Percentiles rank a stretch among this genome's conserved stretches.
phyloP scores from a whole-genome alignment of 2,329 filamentous ascomycete genomes.

The Fusarium drepaniforme region DNA sequence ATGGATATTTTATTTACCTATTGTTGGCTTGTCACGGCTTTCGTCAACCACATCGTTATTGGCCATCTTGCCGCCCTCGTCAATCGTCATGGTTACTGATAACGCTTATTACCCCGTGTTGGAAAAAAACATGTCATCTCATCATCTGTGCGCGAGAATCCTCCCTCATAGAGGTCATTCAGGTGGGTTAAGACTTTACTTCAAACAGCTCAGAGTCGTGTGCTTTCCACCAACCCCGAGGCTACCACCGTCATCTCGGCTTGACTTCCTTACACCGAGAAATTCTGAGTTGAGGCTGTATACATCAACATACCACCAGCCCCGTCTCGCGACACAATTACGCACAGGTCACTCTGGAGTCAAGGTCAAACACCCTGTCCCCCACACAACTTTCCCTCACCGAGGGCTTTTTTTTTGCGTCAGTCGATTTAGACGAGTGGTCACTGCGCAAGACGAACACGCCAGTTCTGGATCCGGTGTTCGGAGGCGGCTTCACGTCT shows the following conservation, averaged over 20 bases:
- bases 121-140: not conserved
- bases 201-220: not conserved
- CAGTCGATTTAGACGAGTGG: not conserved
- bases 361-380: not conserved
- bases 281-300: no score
- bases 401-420: not conserved
- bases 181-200: not conserved
- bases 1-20: not conserved
- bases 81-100: not conserved
- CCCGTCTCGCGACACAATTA: not conserved
- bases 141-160: not conserved
- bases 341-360: not conserved
- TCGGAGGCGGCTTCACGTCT: not conserved
- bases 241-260: not conserved
- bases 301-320: not conserved
- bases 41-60: not conserved
- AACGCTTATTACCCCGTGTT: not conserved
- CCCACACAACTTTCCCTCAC: not conserved
- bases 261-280: not conserved
- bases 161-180: not conserved
- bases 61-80: not conserved
- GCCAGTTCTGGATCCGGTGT: not conserved
- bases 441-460: not conserved
- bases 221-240: not conserved
- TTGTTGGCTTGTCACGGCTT: not conserved